Evolutionary conservation across 225 moss, liverwort and hornwort species (phyloP), one percentile per base, ranked within the genome.

Genomic region (Pleurozium schreberi): DNA sequence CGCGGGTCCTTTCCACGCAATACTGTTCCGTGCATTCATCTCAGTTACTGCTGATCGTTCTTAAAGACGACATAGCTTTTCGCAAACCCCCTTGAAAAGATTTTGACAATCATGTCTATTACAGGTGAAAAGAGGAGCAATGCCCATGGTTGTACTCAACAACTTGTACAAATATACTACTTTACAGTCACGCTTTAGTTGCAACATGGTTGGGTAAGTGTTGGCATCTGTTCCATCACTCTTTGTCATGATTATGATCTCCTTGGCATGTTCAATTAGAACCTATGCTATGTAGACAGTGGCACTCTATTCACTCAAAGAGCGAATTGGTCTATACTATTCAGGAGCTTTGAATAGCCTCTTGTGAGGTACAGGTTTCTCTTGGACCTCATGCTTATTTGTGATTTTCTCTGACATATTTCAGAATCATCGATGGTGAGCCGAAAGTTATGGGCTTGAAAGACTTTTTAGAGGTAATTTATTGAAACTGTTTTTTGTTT

Each of bases 131-230:
- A 94, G 97, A 93, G 98, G 98, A 88, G 97, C 97, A 79, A 88
- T 96, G 92, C 96, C 98, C 31, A 89, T 91, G 91, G 96, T 99
- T 63, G 98, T 99, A 69, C 91, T 99, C 53, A 99, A 99, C 88
- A 99, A 96, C 71, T 92, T 99, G 84, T 99, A 97, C 75, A 97
- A 97, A 86, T 91, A 95, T 84, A 99, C 97, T 70, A 92, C 95
- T 66, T 87, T 99, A 53, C 98, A 99, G 84, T 93, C 97, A 58
- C 89, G 95, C 38, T 99, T 97, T 88, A 99, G 98, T 91, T 99
- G 98, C 92, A 99, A 99, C 85, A 99, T 99, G 98, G 98, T 99
- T 83, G 98, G 97, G 97, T 98, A 93, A 92, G 95, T 87, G 38
- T 69, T 68, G 23, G 50, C 53, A 81, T 75, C 21, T 58, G 31